Evolutionary conservation across 805 yeast species (phyloP).

Genomic region (Hanseniaspora vineae): DNA sequence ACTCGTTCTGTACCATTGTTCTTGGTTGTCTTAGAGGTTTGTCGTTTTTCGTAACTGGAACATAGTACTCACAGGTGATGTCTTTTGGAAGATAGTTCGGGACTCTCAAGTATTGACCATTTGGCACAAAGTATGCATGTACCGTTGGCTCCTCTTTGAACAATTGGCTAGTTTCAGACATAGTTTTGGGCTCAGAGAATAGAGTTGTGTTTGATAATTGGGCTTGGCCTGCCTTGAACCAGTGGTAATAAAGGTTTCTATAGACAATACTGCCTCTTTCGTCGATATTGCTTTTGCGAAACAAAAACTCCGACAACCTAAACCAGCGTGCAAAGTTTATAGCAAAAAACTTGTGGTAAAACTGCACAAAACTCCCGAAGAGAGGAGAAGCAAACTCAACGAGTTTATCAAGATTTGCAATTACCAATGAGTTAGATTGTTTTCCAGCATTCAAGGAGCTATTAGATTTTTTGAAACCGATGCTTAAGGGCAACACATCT

Average conservation of each 20-base stretch:
- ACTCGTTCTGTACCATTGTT: neutral
- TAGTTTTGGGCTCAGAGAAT: slow-evolving; percentile 41
- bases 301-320: slow-evolving; percentile 68
- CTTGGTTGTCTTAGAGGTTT: slow-evolving; percentile 11
- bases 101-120: slow-evolving; percentile 74
- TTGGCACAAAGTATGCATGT: slow-evolving; percentile 55
- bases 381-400: neutral
- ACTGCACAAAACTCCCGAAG: neutral
- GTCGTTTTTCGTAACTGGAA: slow-evolving; percentile 73
- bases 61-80: slow-evolving; percentile 54
- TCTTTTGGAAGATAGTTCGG: slow-evolving; percentile 74
- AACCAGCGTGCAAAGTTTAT: slow-evolving; percentile 17
- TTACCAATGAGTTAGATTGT: too few relatives aligned
- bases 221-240: slow-evolving; percentile 26
- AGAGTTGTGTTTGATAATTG: slow-evolving; percentile 35
- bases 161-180: slow-evolving; percentile 29
- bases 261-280: slow-evolving; percentile 63
- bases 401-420: neutral
- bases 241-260: slow-evolving; percentile 33
- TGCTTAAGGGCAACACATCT: neutral
- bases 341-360: neutral
- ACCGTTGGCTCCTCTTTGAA: slow-evolving; percentile 31
- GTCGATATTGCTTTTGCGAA: slow-evolving; percentile 46
- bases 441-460: too few relatives aligned
- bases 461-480: neutral